Evolutionary conservation across 768 basidiomycete genomes (phyloP).

Genomic region (Tricholoma matsutake): DNA sequence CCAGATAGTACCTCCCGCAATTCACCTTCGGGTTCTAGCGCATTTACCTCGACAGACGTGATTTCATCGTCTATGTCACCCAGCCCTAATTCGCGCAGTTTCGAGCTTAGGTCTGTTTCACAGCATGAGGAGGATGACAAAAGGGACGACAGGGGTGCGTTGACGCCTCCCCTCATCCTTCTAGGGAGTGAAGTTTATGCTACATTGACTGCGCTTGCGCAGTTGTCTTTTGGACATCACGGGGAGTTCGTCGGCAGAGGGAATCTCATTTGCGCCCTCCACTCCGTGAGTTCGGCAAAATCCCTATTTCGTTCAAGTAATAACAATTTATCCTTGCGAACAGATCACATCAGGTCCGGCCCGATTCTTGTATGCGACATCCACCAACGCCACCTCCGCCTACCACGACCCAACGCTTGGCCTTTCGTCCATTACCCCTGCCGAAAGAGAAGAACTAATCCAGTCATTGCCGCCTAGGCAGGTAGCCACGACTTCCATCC

Average conservation of each 20-base stretch:
- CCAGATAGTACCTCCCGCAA: slow-evolving; percentile 8
- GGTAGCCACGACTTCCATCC: slow-evolving; percentile 33
- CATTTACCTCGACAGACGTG: slow-evolving; percentile 16
- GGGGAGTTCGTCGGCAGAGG: slow-evolving; percentile 49
- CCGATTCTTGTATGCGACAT: slow-evolving; percentile 39
- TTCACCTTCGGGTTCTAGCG: slow-evolving; percentile 19
- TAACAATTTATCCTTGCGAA: slow-evolving; percentile 4
- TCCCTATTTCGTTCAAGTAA: neutral
- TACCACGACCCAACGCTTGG: slow-evolving; percentile 22
- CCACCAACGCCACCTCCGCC: slow-evolving; percentile 33
- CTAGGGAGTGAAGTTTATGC: slow-evolving; percentile 36
- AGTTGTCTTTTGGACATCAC: slow-evolving; percentile 43
- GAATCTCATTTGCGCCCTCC: slow-evolving; percentile 44
- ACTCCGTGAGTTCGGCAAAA: slow-evolving; percentile 32
- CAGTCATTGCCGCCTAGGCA: slow-evolving; percentile 29
- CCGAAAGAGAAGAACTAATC: slow-evolving; percentile 27
- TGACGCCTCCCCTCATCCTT: slow-evolving; percentile 12
- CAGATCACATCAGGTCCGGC: slow-evolving; percentile 35
- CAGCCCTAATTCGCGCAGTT: slow-evolving; percentile 3
- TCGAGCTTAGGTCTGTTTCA: neutral
- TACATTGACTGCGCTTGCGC: slow-evolving; percentile 38
- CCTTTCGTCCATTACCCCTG: slow-evolving; percentile 5
- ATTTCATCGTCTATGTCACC: slow-evolving; percentile 15
- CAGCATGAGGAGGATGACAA: slow-evolving; percentile 12
- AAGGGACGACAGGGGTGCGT: slow-evolving; percentile 4